These are phyloP conservation scores for Kazachstania viticola DNA, from an alignment of 805 yeast species.

Conservation along the genomic window DNA sequence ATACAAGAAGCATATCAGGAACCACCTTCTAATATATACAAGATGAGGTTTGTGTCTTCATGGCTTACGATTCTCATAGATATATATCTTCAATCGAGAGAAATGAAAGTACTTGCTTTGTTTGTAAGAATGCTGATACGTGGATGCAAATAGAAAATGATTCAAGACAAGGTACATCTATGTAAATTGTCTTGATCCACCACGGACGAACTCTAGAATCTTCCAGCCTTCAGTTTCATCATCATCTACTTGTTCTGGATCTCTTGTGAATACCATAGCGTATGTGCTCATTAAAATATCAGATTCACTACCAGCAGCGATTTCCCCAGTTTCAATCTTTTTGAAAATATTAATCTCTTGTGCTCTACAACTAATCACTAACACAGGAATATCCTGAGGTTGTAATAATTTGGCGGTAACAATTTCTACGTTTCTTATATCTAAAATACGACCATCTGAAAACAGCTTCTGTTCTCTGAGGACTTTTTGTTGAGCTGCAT, in stretches of 20 bases:
- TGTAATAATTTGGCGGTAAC: slow-evolving; percentile 78
- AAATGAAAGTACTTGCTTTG: too few species aligned
- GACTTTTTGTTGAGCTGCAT: slow-evolving; percentile 87
- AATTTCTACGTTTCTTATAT: slow-evolving; percentile 89
- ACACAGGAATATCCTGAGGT: slow-evolving; percentile 85
- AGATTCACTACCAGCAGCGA: slow-evolving; percentile 93
- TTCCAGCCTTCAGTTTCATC: slow-evolving; percentile 95
- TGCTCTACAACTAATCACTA: slow-evolving; percentile 90
- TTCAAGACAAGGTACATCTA: too few species aligned
- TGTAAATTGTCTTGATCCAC: slow-evolving; percentile 78
- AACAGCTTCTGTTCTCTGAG: slow-evolving; percentile 82
- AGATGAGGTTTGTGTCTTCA: too few species aligned
- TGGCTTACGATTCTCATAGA: too few species aligned
- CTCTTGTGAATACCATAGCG: slow-evolving; percentile 89
- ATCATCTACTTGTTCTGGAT: slow-evolving; percentile 85
- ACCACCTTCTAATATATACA: too few species aligned
- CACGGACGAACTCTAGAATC: slow-evolving; percentile 86
- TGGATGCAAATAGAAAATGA: too few species aligned
- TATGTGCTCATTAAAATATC: slow-evolving; percentile 87
- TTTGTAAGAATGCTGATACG: too few species aligned
- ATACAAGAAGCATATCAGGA: too few species aligned
- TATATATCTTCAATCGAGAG: too few species aligned
- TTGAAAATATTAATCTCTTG: slow-evolving; percentile 89
- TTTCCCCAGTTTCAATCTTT: slow-evolving; percentile 82
- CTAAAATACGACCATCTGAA: slow-evolving; percentile 84